A percentile compares a stretch with the other conserved stretches of the same genome.
phyloP scores from a whole-genome alignment of 2,329 filamentous ascomycete genomes.

The Colletotrichum falcatum region DNA sequence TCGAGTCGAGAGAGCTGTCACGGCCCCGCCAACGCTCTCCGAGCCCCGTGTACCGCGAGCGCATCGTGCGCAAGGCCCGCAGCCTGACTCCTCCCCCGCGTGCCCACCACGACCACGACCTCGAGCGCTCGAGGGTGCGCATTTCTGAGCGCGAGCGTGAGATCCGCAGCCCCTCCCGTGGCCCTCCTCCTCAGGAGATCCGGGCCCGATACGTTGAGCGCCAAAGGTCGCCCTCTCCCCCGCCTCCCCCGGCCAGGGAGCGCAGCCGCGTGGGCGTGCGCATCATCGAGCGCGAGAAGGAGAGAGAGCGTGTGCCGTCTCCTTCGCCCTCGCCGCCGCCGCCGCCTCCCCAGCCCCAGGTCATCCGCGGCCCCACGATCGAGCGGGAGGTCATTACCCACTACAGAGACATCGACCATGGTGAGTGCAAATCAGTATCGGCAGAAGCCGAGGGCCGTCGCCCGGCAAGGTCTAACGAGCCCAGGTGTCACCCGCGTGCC shows the following conservation, averaged over 20 bases:
- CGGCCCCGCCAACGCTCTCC: slow-evolving; percentile 60
- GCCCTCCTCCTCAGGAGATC: slow-evolving; percentile 48
- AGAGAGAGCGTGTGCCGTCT: slow-evolving; percentile 56
- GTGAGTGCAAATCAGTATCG: slow-evolving; percentile 60
- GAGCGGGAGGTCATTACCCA: slow-evolving; percentile 92
- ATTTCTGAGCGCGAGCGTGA: slow-evolving; percentile 56
- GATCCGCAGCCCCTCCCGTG: slow-evolving; percentile 54
- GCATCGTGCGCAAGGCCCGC: slow-evolving; percentile 56
- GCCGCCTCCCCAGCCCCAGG: slow-evolving; percentile 69
- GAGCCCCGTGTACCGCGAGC: slow-evolving; percentile 52
- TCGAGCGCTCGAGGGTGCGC: slow-evolving; percentile 51
- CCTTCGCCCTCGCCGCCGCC: slow-evolving; percentile 66
- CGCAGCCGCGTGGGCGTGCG: slow-evolving; percentile 45
- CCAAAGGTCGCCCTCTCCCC: slow-evolving; percentile 52
- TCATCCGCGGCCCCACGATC: slow-evolving; percentile 82
- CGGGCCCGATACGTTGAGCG: slow-evolving; percentile 58
- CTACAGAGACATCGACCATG: slow-evolving; percentile 88
- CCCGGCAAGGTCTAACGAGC: slow-evolving; percentile 13
- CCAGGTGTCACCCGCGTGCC: slow-evolving; percentile 62
- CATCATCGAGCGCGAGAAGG: slow-evolving; percentile 61
- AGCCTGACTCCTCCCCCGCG: slow-evolving; percentile 57
- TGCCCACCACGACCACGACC: slow-evolving; percentile 45
- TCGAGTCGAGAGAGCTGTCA: slow-evolving; percentile 64
- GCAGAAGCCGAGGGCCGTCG: background rate
- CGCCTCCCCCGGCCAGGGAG: slow-evolving; percentile 35